Evolutionary conservation across 208 protist genomes (phyloP).

Genomic region (Trypanosoma conorhini): DNA sequence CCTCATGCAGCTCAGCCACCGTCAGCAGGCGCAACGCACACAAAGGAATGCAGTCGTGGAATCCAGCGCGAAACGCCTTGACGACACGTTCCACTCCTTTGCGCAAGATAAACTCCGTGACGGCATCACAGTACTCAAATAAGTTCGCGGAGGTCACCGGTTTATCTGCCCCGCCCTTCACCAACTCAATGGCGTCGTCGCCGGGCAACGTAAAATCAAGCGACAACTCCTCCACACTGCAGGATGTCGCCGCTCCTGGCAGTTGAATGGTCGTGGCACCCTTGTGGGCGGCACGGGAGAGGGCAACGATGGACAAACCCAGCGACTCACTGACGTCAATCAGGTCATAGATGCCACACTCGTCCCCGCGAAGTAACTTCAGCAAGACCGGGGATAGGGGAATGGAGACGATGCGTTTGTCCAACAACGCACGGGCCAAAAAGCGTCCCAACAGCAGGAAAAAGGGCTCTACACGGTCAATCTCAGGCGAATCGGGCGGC

Average conservation of each 20-base stretch:
- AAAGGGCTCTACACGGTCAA: constrained; percentile 30
- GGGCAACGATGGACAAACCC: constrained; percentile 44
- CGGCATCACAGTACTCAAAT: constrained; percentile 72
- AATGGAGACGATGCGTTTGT: constrained; percentile 73
- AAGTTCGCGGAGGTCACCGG: constrained; percentile 60
- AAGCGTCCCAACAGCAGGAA: constrained; percentile 77
- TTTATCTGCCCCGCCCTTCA: constrained; percentile 31
- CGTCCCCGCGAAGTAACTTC: constrained; percentile 75
- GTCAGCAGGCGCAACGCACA: constrained; percentile 60
- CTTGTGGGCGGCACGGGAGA: constrained; percentile 31
- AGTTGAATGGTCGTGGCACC: constrained; percentile 29
- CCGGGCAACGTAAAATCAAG: constrained; percentile 84
- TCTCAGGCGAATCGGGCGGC: constrained; percentile 26
- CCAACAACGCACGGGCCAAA: constrained; percentile 73
- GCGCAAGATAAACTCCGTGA: constrained; percentile 56
- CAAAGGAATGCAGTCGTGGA: constrained; percentile 78
- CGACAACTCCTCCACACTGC: constrained; percentile 54
- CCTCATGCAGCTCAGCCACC: constrained; percentile 65
- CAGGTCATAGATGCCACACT: constrained; percentile 70
- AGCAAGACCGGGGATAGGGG: constrained; percentile 71
- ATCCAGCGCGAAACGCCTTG: constrained; percentile 56
- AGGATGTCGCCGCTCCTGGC: constrained; percentile 28
- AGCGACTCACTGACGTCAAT: constrained; percentile 53
- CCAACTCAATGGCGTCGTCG: constrained; percentile 59
- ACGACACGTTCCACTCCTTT: constrained; percentile 59